These are phyloP conservation scores for Telfairia occidentalis DNA, from an alignment of 331 rosid species.

Conservation along the genomic window DNA sequence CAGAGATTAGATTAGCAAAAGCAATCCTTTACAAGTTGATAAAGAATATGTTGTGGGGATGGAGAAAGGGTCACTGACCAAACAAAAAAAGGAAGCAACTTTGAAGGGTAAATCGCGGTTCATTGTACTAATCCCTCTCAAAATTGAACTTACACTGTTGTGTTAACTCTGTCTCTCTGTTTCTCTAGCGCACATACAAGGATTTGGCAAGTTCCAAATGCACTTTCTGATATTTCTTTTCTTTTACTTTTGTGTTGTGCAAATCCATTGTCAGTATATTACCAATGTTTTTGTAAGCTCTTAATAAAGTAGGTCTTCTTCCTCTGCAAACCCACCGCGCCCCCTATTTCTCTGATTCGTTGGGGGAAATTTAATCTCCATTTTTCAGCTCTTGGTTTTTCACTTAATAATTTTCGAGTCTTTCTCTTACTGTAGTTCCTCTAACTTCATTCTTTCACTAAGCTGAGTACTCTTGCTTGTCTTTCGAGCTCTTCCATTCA, in stretches of 20 bases:
- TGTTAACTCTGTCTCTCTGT: too few species aligned
- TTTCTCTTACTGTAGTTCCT: neutral
- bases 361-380: neutral
- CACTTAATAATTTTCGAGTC: too few species aligned
- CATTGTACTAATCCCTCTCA: neutral
- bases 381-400: neutral
- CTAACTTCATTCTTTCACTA: conserved; percentile 1
- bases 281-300: neutral
- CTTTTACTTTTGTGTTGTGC: neutral
- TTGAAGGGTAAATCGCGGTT: neutral
- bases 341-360: neutral
- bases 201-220: neutral
- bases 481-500: conserved; percentile 9
- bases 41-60: neutral
- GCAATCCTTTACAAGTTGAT: neutral
- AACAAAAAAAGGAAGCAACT: neutral
- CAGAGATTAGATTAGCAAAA: neutral
- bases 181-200: neutral
- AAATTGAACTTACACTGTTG: neutral
- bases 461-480: conserved; percentile 9
- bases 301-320: neutral
- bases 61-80: neutral
- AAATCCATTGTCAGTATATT: neutral
- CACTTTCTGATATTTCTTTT: neutral
- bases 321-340: neutral